Base-by-base conservation (phyloP, 2,329 filamentous ascomycete genomes). In the Spiromastix sp. region DNA sequence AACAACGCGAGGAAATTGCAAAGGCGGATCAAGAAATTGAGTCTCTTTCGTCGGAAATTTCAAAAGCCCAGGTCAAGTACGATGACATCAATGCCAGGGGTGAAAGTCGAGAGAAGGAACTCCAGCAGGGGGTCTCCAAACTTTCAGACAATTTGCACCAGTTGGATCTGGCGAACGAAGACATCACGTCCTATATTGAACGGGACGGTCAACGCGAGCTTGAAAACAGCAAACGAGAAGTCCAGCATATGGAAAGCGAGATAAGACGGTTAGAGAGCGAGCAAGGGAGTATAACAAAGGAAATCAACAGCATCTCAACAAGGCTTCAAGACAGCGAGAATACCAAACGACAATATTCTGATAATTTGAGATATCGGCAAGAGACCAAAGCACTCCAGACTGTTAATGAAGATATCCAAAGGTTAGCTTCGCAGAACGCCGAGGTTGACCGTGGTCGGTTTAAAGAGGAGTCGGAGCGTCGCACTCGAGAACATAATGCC, bases 321-420 rank as follows among this genome's bases (percentile, higher is more conserved):
- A 79, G 85, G 34, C 72, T 87, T 34, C 76, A 78, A 48, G 85
- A 86, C 50, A 82, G 84, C 38, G 82, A 87, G 44, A 77, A 79
- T 39, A 87, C 79, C 37, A 89, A 86, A 61, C 81, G 84, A 48
- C 86, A 84, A 44, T 94, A 98, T 47, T 70, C 70, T 15, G 86
- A 96, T 55, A 98, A 98, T 49, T 65, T 96, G 34, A 79, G 79
- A 42, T 94, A 86, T 55, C 82, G 91, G 39, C 80, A 81, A 52
- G 80, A 83, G 41, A 68, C 77, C 37, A 72, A 77, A 36, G 71
- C 79, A 24, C 68, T 95, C 2, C 71, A 83, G 27, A 66, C 64
- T 3, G 71, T 95, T 5, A 65, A 74, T 36, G 56, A 59, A 12
- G 82, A 91, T 41, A 87, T 98, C 43, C 58, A 64, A 26, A 73